A percentile compares a stretch with the other conserved stretches of the same genome.
Evolutionary conservation across 257 asterid genomes (phyloP).

Genomic region (Solanum sparsipilum): DNA sequence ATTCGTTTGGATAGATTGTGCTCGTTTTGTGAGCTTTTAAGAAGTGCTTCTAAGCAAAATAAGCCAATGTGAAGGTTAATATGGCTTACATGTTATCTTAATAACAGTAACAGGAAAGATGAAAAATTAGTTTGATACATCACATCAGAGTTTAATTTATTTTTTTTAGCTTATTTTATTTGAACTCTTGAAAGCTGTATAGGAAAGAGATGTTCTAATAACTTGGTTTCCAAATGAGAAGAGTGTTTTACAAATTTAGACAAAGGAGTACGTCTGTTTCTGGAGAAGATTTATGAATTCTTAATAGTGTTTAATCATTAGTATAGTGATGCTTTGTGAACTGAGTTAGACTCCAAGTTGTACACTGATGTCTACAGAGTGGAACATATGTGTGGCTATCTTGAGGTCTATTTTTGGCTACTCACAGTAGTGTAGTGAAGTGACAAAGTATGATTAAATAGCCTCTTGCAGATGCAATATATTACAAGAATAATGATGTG

Average conservation of each 20-base stretch:
- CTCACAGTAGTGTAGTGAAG: not conserved
- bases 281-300: not conserved
- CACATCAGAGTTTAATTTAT: not conserved
- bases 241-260: not conserved
- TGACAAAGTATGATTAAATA: conserved; percentile 38
- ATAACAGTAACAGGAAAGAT: not conserved
- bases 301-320: not conserved
- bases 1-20: not conserved
- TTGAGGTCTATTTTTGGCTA: not conserved
- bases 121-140: not conserved
- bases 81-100: not conserved
- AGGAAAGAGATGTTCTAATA: not conserved
- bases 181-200: not conserved
- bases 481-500: conserved; percentile 58
- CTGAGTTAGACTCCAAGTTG: not conserved
- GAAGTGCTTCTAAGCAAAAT: not conserved
- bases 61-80: not conserved
- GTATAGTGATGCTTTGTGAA: not conserved
- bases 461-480: conserved; percentile 95
- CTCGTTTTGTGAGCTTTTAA: not conserved
- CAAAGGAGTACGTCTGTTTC: not conserved
- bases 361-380: not conserved
- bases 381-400: not conserved
- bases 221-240: not conserved
- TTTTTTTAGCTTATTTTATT: not conserved